Base-by-base conservation (phyloP, 768 basidiomycete species). In the Amanita rubescens region DNA sequence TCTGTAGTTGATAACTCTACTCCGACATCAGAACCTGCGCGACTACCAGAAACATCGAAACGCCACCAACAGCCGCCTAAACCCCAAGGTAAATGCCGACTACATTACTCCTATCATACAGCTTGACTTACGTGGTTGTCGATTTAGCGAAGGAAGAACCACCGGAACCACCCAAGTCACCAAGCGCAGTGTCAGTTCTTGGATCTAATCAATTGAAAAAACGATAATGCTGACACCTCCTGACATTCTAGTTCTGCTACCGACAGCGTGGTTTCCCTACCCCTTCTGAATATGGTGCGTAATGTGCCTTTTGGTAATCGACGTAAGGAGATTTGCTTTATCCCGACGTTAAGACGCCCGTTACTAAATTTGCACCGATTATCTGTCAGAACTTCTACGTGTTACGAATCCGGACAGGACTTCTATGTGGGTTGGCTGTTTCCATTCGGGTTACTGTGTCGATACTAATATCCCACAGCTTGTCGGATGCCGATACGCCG, bases 211-310 rank as follows among this genome's bases (percentile, higher is more conserved):
- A 32, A 24, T 22, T 32, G 19, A 44, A 34, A 39, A 46, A 41
- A 38, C 39, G 37, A 56, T 60, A 41, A 52, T 49, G 30, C n/a
- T 32, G 11, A 58, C 14, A 12, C 20, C 35, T 34, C 14, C 14
- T 32, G 33, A 30, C 30, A 30, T 14, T 52, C 46, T 55, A 75
- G 75, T 22, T 72, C 73, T 49, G 72, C 74, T 45, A 68, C 70
- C 27, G 69, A 70, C 43, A 78, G 77, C 51, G 77, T 79, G 32
- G 73, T 73, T 59, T 77, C 75, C 12, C 65, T 79, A n/a, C 77
- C 77, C 20, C 66, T 73, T 52, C 65, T 79, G 53, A 72, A 70
- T 55, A 69, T 73, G 65, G 67, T 79, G 34, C 67, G 75, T 34
- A 69, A 70, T 52, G 77, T 79, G 14, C 77, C 77, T 22, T 62